phyloP scores from a whole-genome alignment of 371 early-diverging fungal species.

The Sporodiniella umbellata region DNA sequence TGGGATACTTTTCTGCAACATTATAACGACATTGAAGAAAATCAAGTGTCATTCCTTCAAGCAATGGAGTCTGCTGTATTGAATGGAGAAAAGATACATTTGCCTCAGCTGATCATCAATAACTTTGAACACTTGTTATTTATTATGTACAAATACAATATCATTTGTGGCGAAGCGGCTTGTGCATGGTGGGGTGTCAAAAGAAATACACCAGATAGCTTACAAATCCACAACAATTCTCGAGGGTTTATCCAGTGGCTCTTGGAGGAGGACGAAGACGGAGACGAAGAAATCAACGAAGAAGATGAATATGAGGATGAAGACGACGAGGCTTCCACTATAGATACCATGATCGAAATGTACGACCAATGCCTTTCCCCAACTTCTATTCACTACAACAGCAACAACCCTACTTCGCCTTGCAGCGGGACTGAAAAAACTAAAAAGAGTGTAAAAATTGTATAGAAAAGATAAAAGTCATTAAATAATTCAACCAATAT shows the following conservation, averaged over 20 bases:
- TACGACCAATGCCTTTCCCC: no score
- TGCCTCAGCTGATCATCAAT: slow-evolving; percentile 6
- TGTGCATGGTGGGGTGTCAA: slow-evolving; percentile 27
- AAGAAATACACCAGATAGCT: no score
- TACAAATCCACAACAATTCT: no score
- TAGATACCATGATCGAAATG: no score
- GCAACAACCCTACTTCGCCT: no score
- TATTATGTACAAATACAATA: slow-evolving; percentile 40
- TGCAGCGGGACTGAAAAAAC: no score
- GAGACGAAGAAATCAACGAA: slow-evolving; percentile 11
- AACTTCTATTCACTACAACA: no score
- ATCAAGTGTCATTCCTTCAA: slow-evolving; percentile 27
- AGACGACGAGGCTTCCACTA: background rate
- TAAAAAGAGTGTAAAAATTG: no score
- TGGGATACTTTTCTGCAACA: slow-evolving; percentile 42
- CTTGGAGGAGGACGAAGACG: slow-evolving; percentile 16
- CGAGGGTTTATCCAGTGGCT: slow-evolving; percentile 8
- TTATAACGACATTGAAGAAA: slow-evolving; percentile 26
- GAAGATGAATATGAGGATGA: slow-evolving; percentile 9
- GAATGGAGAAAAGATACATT: background rate
- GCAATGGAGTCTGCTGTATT: slow-evolving; percentile 19
- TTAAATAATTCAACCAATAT: no score
- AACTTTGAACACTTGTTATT: slow-evolving; percentile 38
- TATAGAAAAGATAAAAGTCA: no score
- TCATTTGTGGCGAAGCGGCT: slow-evolving; percentile 40